These are phyloP conservation scores for Hemerocallis citrina DNA, from an alignment of 106 monocot species.

Conservation along the genomic window DNA sequence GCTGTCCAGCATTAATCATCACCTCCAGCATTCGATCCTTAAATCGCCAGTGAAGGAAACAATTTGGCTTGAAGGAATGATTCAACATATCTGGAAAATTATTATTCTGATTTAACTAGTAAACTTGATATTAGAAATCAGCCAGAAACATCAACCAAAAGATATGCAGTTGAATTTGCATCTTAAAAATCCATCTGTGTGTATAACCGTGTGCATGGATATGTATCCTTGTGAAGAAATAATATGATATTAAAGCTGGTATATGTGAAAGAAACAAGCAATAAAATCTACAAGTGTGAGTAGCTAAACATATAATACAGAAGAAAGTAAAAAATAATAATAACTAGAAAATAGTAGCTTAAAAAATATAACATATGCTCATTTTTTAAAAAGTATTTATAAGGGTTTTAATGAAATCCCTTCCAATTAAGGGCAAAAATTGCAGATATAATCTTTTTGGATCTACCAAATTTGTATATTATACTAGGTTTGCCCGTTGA, in stretches of 20 bases:
- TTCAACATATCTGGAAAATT: slow-evolving; percentile 86
- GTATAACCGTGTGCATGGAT: no score
- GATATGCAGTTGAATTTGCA: not conserved
- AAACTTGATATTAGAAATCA: not conserved
- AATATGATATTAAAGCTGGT: not conserved
- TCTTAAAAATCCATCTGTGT: no score
- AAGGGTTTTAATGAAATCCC: no score
- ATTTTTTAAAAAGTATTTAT: no score
- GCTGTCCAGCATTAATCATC: slow-evolving; percentile 94
- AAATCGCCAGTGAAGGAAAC: slow-evolving; percentile 94
- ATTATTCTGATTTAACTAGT: not conserved
- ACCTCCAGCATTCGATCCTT: slow-evolving; percentile 98
- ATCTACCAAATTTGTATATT: no score
- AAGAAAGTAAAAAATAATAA: no score
- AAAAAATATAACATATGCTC: no score
- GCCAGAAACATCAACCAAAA: not conserved
- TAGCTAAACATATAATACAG: no score
- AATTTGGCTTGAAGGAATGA: slow-evolving; percentile 93
- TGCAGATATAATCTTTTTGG: no score
- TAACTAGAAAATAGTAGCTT: no score
- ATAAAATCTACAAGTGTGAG: not conserved
- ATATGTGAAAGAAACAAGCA: not conserved
- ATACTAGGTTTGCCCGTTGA: no score
- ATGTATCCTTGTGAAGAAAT: not conserved
- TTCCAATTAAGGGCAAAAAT: no score